phyloP scores from a whole-genome alignment of 1,139 yeast genomes.

The Hyphopichia fennica region DNA sequence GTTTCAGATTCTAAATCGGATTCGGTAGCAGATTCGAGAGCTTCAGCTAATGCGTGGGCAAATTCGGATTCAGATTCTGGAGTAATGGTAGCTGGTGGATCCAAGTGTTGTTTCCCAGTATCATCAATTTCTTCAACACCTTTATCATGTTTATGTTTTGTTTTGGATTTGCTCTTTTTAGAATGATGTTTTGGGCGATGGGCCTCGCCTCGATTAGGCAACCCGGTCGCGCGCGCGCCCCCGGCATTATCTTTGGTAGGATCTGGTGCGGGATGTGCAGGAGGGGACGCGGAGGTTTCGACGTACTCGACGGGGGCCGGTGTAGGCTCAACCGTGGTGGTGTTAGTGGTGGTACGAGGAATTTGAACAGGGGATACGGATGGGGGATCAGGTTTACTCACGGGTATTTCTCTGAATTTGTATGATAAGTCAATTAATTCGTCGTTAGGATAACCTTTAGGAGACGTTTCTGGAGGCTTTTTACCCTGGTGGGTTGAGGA shows the following conservation, averaged over 20 bases:
- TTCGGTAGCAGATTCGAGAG: not conserved
- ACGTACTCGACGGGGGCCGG: not conserved
- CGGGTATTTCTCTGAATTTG: conserved; percentile 1
- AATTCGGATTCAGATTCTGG: not conserved
- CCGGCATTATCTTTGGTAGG: too few species aligned
- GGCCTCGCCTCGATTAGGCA: conserved; percentile 1
- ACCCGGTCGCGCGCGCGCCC: not conserved
- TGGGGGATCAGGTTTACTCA: not conserved
- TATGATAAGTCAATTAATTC: conserved; percentile 4
- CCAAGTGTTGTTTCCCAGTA: not conserved
- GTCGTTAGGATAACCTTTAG: not conserved
- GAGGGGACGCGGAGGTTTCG: too few species aligned
- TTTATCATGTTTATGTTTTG: conserved; percentile 1
- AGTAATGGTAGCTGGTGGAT: not conserved
- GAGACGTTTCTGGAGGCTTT: not conserved
- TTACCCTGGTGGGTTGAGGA: conserved; percentile 1
- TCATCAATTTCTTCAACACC: too few species aligned
- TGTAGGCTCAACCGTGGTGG: not conserved
- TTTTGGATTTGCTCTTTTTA: conserved; percentile 2
- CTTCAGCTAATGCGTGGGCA: not conserved
- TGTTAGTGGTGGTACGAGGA: not conserved
- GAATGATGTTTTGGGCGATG: not conserved
- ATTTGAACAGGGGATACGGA: too few species aligned
- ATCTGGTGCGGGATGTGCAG: too few species aligned
- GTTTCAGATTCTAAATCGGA: not conserved